Percentiles rank a stretch among this genome's conserved stretches.
Conservation (phyloP, 2,329 filamentous ascomycete genomes). For the Penicillium corylophilum region DNA sequence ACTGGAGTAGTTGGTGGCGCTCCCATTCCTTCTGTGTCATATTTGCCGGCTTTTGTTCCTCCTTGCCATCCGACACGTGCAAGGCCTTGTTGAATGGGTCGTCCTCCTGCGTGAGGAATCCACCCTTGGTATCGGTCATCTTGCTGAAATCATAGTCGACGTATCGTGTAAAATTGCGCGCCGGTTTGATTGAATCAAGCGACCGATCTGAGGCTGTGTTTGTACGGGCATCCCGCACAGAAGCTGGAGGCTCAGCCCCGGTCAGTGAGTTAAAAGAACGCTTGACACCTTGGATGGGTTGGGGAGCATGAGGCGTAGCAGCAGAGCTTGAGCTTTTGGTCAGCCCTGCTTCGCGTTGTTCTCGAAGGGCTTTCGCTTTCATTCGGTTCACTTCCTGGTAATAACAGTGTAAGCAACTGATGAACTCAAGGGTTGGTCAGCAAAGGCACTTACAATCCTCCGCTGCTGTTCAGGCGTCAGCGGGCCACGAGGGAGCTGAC, state of each 20-base stretch:
- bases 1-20: slow-evolving; percentile 70
- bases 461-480: slow-evolving; percentile 62
- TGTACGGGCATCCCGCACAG: slow-evolving; percentile 66
- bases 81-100: slow-evolving; percentile 85
- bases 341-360: slow-evolving; percentile 66
- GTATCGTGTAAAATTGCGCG: slow-evolving; percentile 86
- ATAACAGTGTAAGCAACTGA: slow-evolving; percentile 1
- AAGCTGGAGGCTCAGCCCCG: slow-evolving; percentile 51
- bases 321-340: slow-evolving; percentile 38
- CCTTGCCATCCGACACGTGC: slow-evolving; percentile 53
- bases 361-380: slow-evolving; percentile 81
- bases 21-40: slow-evolving; percentile 96
- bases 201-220: slow-evolving; percentile 36
- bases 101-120: slow-evolving; percentile 86
- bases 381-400: slow-evolving; percentile 79
- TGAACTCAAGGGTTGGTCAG: neutral
- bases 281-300: slow-evolving; percentile 66
- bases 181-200: slow-evolving; percentile 63
- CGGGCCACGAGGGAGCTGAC: slow-evolving; percentile 45
- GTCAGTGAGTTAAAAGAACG: slow-evolving; percentile 67
- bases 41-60: slow-evolving; percentile 70
- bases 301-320: slow-evolving; percentile 32
- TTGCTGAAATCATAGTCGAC: slow-evolving; percentile 98
- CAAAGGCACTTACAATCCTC: slow-evolving; percentile 48
- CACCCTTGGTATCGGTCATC: slow-evolving; percentile 97